Base-by-base conservation (phyloP, 139 green algal species). In the Edaphochlamys debaryana region DNA sequence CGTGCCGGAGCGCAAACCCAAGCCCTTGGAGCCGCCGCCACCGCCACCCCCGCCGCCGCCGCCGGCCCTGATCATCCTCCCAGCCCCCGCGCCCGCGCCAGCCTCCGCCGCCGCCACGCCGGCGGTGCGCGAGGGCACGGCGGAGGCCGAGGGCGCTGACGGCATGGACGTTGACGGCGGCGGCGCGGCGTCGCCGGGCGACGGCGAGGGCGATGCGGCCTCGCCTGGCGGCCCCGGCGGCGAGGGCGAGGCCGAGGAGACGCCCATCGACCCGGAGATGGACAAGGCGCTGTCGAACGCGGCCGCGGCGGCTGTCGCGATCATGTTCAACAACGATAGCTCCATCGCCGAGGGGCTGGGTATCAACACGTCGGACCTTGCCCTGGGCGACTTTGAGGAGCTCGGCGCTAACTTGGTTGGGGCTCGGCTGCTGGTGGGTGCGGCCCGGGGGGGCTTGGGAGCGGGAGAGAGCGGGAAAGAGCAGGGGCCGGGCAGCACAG, bases 1-100 rank as follows among this genome's bases (percentile, higher is more conserved):
- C 32, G 75, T 81, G 34, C 75, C 75, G 20, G 75, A 81, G 30
- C 73, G 73, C 48, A 80, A 80, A 37, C 54, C 73, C 4, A 52
- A 54, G 38, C 56, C 73, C 29, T 27, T 40, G 56, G 58, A 70
- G 38, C 73, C 56, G 54, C 56, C 73, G 34, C 72, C 34, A 36
- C 52, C 52, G 27, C 56, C 29, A 25, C 8, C 41, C 34, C 20
- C 34, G 52, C 25, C 37, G 20, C 5, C 50, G 56, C 23, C 38
- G 36, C 32, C 73, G 29, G 29, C 38, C 29, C n/a, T n/a, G n/a
- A n/a, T n/a, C n/a, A n/a, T n/a, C n/a, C n/a, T n/a, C n/a, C 56
- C 29, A 25, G 20, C 41, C 34, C 20, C 34, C 36, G 36, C 37
- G 20, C 5, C 50, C 38, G 29, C 38, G 36, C 32, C 73, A 15